Conservation (phyloP, 306 rosid genomes). For the Delonix regia region DNA sequence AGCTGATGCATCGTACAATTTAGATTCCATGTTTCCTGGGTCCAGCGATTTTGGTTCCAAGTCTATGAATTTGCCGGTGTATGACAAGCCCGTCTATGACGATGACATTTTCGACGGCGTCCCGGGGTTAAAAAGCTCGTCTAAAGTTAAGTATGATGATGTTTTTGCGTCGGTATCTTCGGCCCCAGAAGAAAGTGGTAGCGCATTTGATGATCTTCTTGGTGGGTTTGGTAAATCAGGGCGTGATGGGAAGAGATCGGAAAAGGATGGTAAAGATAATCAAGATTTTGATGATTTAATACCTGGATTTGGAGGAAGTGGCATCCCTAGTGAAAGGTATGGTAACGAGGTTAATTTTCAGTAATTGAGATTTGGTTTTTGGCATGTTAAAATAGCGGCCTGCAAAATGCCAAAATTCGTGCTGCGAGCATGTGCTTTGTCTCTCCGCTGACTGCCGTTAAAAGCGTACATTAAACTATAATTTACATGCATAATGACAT, state of each 20-base stretch:
- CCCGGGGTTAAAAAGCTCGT: conserved; percentile 70
- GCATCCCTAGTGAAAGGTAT: conserved; percentile 66
- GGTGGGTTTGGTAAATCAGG: conserved; percentile 70
- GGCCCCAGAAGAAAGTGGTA: conserved; percentile 41
- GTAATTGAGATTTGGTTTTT: background rate
- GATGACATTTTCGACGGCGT: conserved; percentile 83
- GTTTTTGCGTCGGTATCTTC: conserved; percentile 63
- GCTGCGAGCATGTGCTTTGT: background rate
- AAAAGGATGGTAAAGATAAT: conserved; percentile 47
- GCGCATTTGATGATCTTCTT: conserved; percentile 82
- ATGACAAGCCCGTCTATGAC: conserved; percentile 78
- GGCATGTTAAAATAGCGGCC: background rate
- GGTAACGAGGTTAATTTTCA: background rate
- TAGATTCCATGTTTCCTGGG: conserved; percentile 60
- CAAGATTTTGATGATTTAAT: conserved; percentile 72
- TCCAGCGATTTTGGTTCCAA: conserved; percentile 46
- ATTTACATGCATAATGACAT: background rate
- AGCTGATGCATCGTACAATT: conserved; percentile 47
- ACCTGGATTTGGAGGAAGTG: conserved; percentile 71
- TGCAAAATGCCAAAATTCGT: background rate
- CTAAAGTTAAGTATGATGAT: conserved; percentile 53
- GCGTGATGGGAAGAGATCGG: conserved; percentile 46
- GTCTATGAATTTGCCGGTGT: conserved; percentile 58
- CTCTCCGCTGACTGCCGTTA: background rate
- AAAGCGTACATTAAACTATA: conserved; percentile 2